Evolutionary conservation across 1,284 basidiomycete species (phyloP).

Genomic region (Cryptococcus sp.): DNA sequence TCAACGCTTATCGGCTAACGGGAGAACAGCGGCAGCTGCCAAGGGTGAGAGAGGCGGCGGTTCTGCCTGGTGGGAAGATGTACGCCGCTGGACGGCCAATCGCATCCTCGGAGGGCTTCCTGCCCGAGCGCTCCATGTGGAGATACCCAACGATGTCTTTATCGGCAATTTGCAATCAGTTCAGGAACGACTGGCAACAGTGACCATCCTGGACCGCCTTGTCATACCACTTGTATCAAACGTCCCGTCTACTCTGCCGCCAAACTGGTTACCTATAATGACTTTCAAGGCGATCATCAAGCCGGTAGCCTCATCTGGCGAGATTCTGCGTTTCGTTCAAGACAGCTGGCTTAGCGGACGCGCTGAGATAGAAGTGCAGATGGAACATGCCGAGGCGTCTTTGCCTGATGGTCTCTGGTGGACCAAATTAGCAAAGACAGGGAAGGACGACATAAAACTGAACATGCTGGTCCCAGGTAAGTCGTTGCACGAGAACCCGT

Average conservation of each 20-base stretch:
- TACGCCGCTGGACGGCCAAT: slow-evolving; percentile 33
- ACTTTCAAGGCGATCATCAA: slow-evolving; percentile 33
- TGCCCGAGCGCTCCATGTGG: too few species aligned
- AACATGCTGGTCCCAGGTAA: slow-evolving; percentile 38
- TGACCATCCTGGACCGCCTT: slow-evolving; percentile 26
- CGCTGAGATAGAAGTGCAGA: slow-evolving; percentile 28
- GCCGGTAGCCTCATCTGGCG: slow-evolving; percentile 38
- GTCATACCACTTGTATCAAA: slow-evolving; percentile 31
- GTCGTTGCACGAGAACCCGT: slow-evolving; percentile 16
- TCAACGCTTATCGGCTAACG: slow-evolving; percentile 14
- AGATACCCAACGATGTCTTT: too few species aligned
- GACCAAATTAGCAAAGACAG: slow-evolving; percentile 24
- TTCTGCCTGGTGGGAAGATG: slow-evolving; percentile 46
- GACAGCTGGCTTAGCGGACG: slow-evolving; percentile 39
- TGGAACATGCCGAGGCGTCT: slow-evolving; percentile 24
- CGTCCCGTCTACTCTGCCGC: slow-evolving; percentile 4
- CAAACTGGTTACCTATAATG: slow-evolving; percentile 35
- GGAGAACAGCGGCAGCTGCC: slow-evolving; percentile 11
- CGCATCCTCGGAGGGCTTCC: slow-evolving; percentile 20
- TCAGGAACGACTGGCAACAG: neutral
- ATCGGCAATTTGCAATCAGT: too few species aligned
- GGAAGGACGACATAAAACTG: slow-evolving; percentile 34
- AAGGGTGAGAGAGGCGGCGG: slow-evolving; percentile 32
- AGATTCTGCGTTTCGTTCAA: slow-evolving; percentile 41
- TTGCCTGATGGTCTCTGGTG: slow-evolving; percentile 31